Base-by-base conservation (phyloP, 2,329 filamentous ascomycete genomes). In the Scytalidium sp. region DNA sequence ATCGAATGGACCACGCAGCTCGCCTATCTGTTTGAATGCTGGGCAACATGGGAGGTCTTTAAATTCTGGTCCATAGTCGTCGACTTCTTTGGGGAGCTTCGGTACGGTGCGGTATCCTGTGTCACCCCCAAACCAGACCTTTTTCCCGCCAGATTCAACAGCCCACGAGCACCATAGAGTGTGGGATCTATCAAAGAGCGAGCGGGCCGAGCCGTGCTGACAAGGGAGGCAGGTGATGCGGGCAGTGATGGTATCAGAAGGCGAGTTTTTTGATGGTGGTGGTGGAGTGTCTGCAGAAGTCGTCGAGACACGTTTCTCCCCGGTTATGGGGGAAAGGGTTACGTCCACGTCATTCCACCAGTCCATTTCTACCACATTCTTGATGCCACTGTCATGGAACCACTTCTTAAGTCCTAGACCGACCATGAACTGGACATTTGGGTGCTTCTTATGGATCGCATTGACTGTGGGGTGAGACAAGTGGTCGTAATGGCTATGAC, bases 101-200 rank as follows among this genome's bases (percentile, higher is more conserved):
- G 88, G 85, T 1, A 97, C 89, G 6, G 81, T 71, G 53, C 93
- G 84, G 70, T 97, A 97, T 40, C 92, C 93, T 1, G 93, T 97
- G 70, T 97, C 93, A 54, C 90, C 90, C 55, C 73, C 90, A 66
- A 97, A 97, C 75, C 85, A 96, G 39, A 96, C 81, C n/a, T 85
- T 90, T 60, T 85, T 86, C 17, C 80, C 82, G 3, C 83, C 86
- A 0, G 87, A 89, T 23, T 78, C 74, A 17, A 97, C 78, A 46
- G 81, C 85, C 91, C 92, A 97, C 10, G 87, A 92, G 41, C 85
- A 84, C 93, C 93, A 97, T 4, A 97, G 79, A 0, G 92, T 96
- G 40, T 78, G 79, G 53, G 82, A 80, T 55, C 81, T 83, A 69
- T 96, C 53, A 53, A 85, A 84, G 0, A 76, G 70, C 0, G 75